Evolutionary conservation across 768 basidiomycete genomes (phyloP), one percentile per base, ranked within the genome.

Genomic region (Asterophora parasitica): DNA sequence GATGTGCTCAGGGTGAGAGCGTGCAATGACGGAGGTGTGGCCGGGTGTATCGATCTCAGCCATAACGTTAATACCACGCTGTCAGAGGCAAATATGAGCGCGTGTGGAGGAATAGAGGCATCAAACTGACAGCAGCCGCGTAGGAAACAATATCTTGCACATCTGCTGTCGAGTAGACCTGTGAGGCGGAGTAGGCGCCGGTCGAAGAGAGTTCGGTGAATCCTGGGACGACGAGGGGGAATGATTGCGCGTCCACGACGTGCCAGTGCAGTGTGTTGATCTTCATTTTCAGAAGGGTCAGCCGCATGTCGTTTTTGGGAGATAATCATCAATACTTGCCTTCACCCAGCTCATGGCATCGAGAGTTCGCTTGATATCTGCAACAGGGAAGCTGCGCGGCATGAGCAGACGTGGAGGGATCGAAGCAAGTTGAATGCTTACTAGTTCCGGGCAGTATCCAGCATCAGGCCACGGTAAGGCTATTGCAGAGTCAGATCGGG

Each of bases 211-310:
- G 68, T 46, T 79, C 77, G 0, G 82, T 74, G 59, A 77, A 83
- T 8, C 73, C 74, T 3, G 78, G 68, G 15, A 92, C 66, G 32
- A 76, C 70, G 12, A 92, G 71, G 1, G 91, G 89, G 70, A 88
- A 93, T 30, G 80, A 82, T 57, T 92, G 88, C 45, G 82, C 80
- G 64, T 93, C 91, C 30, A 81, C 81, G 48, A 89, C 72, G 58
- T 92, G 91, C 90, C 89, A 92, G 54, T 92, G 88, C 56, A 92
- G 77, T 1, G 78, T 79, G 63, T 83, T 90, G 41, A 88, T 76
- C 81, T 83, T 36, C 5, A 88, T 76, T 80, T 83, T 36, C 5
- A 16, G 44, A 28, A 28, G 7, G n/a, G 28, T 34, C 19, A 37
- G 39, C 20, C 27, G 41, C 35, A 16, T 8, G n/a, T 30, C 27